phyloP scores from a whole-genome alignment of 106 monocot genomes.

The Dioscorea alata region DNA sequence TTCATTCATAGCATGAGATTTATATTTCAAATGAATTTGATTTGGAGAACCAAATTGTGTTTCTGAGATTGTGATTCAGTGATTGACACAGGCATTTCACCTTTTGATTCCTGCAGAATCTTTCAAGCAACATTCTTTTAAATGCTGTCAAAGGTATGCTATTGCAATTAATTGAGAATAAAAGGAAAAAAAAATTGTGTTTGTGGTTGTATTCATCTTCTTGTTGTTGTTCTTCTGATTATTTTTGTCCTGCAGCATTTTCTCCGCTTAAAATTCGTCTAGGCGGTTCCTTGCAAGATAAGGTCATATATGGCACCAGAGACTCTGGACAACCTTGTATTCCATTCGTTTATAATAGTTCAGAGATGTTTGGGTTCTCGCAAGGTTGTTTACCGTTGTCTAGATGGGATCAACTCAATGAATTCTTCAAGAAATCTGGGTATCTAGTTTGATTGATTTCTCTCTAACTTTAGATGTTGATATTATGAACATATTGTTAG shows the following conservation, averaged over 20 bases:
- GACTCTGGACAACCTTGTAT: constrained; percentile 31
- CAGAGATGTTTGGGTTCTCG: constrained; percentile 72
- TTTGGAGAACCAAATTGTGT: too few relatives aligned
- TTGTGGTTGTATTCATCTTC: not conserved
- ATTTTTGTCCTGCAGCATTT: constrained; percentile 50
- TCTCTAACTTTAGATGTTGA: too few relatives aligned
- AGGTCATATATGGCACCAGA: constrained; percentile 65
- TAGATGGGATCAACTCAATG: constrained; percentile 95
- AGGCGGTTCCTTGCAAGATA: constrained; percentile 87
- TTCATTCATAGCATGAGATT: too few relatives aligned
- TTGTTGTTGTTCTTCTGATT: not conserved
- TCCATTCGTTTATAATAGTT: constrained; percentile 52
- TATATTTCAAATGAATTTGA: too few relatives aligned
- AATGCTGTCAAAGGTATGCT: constrained; percentile 89
- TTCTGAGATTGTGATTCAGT: constrained; percentile 5
- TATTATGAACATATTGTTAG: too few relatives aligned
- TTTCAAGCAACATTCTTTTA: constrained; percentile 59
- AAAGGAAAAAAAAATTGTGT: too few relatives aligned
- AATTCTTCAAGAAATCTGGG: constrained; percentile 70
- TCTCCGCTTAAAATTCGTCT: constrained; percentile 77
- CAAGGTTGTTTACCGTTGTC: constrained; percentile 70
- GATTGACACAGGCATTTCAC: constrained; percentile 50
- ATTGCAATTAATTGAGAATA: not conserved
- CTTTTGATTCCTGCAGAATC: constrained; percentile 74
- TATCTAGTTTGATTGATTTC: constrained; percentile 3